Conservation (phyloP, 345 rosid genomes). For the Salix purpurea region DNA sequence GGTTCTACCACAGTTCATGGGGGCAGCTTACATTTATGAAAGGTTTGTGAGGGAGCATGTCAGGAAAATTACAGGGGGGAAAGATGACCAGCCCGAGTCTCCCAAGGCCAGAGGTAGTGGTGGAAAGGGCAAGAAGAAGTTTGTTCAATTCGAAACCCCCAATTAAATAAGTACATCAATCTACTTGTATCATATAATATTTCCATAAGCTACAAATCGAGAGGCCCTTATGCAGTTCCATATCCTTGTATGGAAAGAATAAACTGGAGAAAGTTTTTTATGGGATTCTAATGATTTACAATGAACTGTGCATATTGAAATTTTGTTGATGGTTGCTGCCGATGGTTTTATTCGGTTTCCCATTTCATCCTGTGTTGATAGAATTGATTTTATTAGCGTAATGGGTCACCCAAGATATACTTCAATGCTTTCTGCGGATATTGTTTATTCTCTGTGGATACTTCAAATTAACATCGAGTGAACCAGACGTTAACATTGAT, state of each 20-base stretch:
- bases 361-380: too few relatives aligned
- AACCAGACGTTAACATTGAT: too few relatives aligned
- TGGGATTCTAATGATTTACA: neutral
- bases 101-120: neutral
- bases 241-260: too few relatives aligned
- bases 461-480: too few relatives aligned
- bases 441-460: too few relatives aligned
- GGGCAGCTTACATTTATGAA: conserved; percentile 73
- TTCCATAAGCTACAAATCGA: neutral
- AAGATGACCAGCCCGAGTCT: conserved; percentile 10
- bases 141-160: conserved; percentile 23
- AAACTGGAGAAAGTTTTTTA: neutral
- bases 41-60: conserved; percentile 51
- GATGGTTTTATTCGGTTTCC: too few relatives aligned
- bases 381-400: too few relatives aligned
- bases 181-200: neutral
- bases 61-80: conserved; percentile 30
- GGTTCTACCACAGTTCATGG: conserved; percentile 68
- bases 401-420: too few relatives aligned
- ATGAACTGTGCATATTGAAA: neutral
- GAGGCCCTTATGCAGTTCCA: neutral
- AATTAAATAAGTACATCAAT: conserved; percentile 18
- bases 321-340: too few relatives aligned
- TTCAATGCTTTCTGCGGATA: too few relatives aligned
- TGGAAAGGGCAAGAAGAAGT: conserved; percentile 29